These are phyloP conservation scores for Pleurotus djamor DNA, from an alignment of 768 basidiomycete species.

Conservation along the genomic window DNA sequence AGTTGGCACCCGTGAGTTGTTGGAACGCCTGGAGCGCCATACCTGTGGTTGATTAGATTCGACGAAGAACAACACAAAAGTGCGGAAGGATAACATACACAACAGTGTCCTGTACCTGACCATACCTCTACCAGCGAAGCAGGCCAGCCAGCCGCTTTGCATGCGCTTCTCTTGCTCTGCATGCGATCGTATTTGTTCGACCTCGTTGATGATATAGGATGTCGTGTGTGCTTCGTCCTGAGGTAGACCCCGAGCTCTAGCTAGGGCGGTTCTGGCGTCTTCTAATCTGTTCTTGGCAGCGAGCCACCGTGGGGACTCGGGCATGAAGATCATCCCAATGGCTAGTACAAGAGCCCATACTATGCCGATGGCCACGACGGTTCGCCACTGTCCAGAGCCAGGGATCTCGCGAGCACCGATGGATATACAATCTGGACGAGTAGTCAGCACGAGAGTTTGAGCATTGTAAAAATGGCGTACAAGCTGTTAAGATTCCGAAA, in stretches of 20 bases:
- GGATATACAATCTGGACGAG: constrained; percentile 54
- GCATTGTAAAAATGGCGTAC: constrained; percentile 26
- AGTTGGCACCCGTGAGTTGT: constrained; percentile 71
- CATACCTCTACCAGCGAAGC: constrained; percentile 55
- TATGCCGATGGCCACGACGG: constrained; percentile 58
- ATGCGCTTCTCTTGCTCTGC: constrained; percentile 46
- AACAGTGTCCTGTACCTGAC: constrained; percentile 63
- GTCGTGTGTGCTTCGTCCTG: constrained; percentile 32
- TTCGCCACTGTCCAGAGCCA: constrained; percentile 57
- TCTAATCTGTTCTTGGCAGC: constrained; percentile 43
- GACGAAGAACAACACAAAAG: not conserved
- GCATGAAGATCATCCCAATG: constrained; percentile 69
- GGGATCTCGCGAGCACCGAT: constrained; percentile 56
- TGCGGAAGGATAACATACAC: constrained; percentile 21
- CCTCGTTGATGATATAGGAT: constrained; percentile 41
- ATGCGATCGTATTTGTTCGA: constrained; percentile 53
- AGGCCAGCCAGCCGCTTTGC: constrained; percentile 63
- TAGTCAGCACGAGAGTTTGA: constrained; percentile 3
- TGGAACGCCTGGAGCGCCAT: constrained; percentile 70
- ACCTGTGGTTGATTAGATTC: constrained; percentile 20
- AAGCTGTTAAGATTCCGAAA: constrained; percentile 66
- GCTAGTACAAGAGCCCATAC: constrained; percentile 61
- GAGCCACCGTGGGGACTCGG: constrained; percentile 67
- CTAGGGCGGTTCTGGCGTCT: constrained; percentile 47
- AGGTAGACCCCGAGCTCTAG: constrained; percentile 47